Base-by-base conservation (phyloP, 176 grass and related monocot genomes). In the Eragrostis curvula region DNA sequence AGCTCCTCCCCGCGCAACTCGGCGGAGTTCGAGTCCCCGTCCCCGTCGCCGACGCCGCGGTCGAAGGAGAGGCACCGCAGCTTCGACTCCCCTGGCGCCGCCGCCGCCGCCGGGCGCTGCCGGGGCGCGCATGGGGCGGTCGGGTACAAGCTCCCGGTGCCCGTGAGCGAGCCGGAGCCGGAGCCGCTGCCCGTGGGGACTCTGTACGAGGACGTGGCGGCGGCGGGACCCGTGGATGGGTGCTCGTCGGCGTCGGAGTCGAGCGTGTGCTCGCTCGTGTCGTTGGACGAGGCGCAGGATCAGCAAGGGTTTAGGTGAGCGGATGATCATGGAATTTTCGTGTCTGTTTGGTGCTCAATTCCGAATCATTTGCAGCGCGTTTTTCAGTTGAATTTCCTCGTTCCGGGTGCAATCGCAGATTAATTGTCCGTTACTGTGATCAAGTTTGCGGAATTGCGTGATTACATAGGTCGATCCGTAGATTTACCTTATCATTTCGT, bases 301-400 rank as follows among this genome's bases (percentile, higher is more conserved):
- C 90, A 91, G 0, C 88, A 84, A 9, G 65, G 18, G 8, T 88
- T 65, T 18, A 93, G 96, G 96, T 99, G 78, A 68, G 84, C 32
- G 24, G 12, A 8, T 42, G 67, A 40, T 67, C 29, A 51, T 3
- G 45, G 9, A 6, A 20, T 32, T 56, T 16, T 44, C 53, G 39
- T 57, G 51, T 9, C 20, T 7, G 5, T 68, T 57, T 46, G 67
- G 5, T 71, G 28, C 48, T 78, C 29, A 3, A 11, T 10, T 53
- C 39, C 44, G 55, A 66, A 13, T 77, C 65, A 14, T 36, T 59
- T 43, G 60, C 6, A 3, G 44, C 17, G 32, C 66, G 73, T 39
- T 25, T 30, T 13, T 23, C 28, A 0, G n/a, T 30, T 74, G 41
- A 9, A 36, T 81, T 74, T 77, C 53, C 23, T 41, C 24, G 45